Conservation (phyloP, 495 filamentous ascomycete genomes). For the Tuber calosporum region DNA sequence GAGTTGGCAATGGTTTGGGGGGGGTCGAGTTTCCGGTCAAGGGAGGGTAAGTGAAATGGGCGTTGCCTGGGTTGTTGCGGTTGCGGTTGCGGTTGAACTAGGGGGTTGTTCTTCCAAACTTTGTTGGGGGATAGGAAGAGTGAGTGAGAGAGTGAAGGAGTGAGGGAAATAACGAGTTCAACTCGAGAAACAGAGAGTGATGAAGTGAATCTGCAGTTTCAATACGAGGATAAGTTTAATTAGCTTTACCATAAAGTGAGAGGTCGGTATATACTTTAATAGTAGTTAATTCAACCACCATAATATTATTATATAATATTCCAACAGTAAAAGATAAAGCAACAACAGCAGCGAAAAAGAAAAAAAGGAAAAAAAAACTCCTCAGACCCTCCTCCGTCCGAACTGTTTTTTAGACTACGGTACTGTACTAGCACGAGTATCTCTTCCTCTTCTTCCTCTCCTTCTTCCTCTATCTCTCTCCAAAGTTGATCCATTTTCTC, state of each 20-base stretch:
- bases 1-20: background rate
- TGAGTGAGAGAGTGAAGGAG: background rate
- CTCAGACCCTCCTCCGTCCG: background rate
- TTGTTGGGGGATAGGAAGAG: background rate
- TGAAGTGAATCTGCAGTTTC: background rate
- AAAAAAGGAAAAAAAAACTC: background rate
- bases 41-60: conserved; percentile 22
- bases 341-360: background rate
- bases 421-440: no score
- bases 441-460: no score
- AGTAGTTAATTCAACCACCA: background rate
- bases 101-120: conserved; percentile 8
- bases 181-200: background rate
- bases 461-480: background rate
- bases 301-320: no score
- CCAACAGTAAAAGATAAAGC: background rate
- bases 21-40: conserved; percentile 7
- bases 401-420: no score
- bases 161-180: background rate
- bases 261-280: background rate
- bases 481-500: background rate
- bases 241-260: background rate
- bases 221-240: background rate
- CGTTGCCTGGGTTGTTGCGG: conserved; percentile 17
- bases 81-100: conserved; percentile 15